These are phyloP conservation scores for Russula compacta DNA, from an alignment of 768 basidiomycete genomes.

Conservation along the genomic window DNA sequence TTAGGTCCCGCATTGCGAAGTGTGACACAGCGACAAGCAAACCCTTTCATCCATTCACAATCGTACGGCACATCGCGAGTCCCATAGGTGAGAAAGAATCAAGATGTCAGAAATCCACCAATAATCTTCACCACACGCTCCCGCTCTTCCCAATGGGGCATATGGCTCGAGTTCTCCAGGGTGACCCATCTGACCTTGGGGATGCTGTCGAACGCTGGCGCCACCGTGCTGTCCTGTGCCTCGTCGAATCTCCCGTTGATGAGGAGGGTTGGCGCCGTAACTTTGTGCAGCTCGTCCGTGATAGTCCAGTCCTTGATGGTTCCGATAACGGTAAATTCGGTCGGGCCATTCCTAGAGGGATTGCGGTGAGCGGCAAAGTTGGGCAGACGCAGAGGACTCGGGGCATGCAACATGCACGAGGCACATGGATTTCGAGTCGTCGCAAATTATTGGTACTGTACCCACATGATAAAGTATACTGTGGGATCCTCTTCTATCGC, in stretches of 20 bases:
- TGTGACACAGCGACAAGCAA: not conserved
- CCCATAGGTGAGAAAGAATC: not conserved
- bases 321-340: not conserved
- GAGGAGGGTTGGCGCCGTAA: not conserved
- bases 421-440: not conserved
- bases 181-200: conserved; percentile 28
- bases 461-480: not conserved
- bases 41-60: not conserved
- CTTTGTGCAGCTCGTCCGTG: not conserved
- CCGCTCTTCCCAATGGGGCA: conserved; percentile 28
- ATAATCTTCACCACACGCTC: conserved; percentile 23
- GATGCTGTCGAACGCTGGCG: conserved; percentile 26
- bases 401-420: not conserved
- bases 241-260: conserved; percentile 32
- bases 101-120: conserved; percentile 22
- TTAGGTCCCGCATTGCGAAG: not conserved
- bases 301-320: not conserved
- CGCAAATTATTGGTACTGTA: not conserved
- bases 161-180: conserved; percentile 27
- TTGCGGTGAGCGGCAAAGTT: not conserved
- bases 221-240: conserved; percentile 28
- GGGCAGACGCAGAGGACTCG: not conserved
- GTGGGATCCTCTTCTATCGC: not conserved
- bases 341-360: not conserved
- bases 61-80: not conserved